Evolutionary conservation across 140 eudicot genomes (phyloP).

Genomic region (Flaveria floridana): DNA sequence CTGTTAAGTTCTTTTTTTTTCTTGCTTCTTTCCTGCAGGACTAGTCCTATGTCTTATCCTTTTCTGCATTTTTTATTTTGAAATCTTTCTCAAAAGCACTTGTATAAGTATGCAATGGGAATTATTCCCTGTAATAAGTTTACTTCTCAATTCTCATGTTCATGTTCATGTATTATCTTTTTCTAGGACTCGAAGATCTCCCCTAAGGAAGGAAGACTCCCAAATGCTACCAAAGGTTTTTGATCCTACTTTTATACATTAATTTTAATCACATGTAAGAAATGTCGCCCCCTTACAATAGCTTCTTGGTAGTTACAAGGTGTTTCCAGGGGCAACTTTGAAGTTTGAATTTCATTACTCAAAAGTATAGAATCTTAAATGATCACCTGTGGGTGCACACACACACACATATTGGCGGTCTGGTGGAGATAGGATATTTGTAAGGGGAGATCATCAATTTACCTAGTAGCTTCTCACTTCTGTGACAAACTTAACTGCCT

Average conservation of each 20-base stretch:
- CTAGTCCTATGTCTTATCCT: neutral
- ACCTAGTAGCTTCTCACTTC: neutral
- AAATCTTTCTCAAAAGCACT: neutral
- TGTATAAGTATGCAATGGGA: slow-evolving; percentile 16
- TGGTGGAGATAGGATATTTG: slow-evolving; percentile 7
- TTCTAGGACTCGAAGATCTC: slow-evolving; percentile 78
- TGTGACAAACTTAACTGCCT: slow-evolving; percentile 17
- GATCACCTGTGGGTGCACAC: neutral
- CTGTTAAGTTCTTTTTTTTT: neutral
- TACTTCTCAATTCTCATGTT: slow-evolving; percentile 13
- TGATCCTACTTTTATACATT: slow-evolving; percentile 17
- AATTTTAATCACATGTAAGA: slow-evolving; percentile 18
- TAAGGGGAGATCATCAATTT: slow-evolving; percentile 3
- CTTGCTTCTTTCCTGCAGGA: slow-evolving; percentile 6
- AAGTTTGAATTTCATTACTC: neutral
- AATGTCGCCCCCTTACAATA: slow-evolving; percentile 2
- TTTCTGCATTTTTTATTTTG: neutral
- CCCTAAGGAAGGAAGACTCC: slow-evolving; percentile 96
- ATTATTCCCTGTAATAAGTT: slow-evolving; percentile 1
- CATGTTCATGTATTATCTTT: slow-evolving; percentile 2
- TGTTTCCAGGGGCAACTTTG: slow-evolving; percentile 27
- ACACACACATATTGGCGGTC: neutral
- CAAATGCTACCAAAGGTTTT: slow-evolving; percentile 81
- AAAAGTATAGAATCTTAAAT: slow-evolving; percentile 14
- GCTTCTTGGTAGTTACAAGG: slow-evolving; percentile 23